Base-by-base conservation (phyloP, 2,329 filamentous ascomycete species). In the Cladophialophora carrionii region DNA sequence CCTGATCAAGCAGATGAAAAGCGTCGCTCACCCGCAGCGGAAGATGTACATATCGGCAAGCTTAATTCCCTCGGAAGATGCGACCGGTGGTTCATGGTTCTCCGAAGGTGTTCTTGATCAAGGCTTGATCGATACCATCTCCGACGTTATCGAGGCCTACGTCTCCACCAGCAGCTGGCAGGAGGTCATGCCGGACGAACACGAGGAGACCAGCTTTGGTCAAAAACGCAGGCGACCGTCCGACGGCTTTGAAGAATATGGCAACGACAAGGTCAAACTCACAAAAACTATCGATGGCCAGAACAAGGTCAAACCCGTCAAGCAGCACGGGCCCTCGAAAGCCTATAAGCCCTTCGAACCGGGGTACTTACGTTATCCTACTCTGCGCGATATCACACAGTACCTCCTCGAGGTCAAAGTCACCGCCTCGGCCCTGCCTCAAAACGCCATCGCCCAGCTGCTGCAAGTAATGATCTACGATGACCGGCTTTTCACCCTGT, bases 1-100 rank as follows among this genome's bases (percentile, higher is more conserved):
- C 41, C 87, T 96, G 75, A 92, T 99, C 76, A 90, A 90, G 73
- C 87, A 88, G 64, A 92, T 98, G 79, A 95, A 94, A 79, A 95
- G 90, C 77, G 92, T 96, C 78, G 92, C 96, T 79, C 89, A 90
- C 74, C 91, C 92, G 31, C 90, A 89, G 71, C 90, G 95, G 75
- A 96, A 96, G 79, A 96, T 96, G 85, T 99, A 95, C 83, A 96
- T 99, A 84, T 88, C 96, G 74, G 87, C 89, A 61, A 88, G 89
- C 68, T 85, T 99, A 66, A 87, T 88, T 10, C 94, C 95, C 0
- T 91, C 89, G 61, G 93, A 97, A 68, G 90, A 95, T 67, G 91
- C 96, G 54, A 96, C 92, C 0, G 95, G 95, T 55, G 95, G 95
- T 1, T 90, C 92, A 8, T 99, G 94, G 91, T 97, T 95, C 76